A percentile compares a stretch with the other conserved stretches of the same genome.
These are phyloP conservation scores for Kwoniella bestiolae DNA, from an alignment of 768 basidiomycete species.

Conservation along the genomic window DNA sequence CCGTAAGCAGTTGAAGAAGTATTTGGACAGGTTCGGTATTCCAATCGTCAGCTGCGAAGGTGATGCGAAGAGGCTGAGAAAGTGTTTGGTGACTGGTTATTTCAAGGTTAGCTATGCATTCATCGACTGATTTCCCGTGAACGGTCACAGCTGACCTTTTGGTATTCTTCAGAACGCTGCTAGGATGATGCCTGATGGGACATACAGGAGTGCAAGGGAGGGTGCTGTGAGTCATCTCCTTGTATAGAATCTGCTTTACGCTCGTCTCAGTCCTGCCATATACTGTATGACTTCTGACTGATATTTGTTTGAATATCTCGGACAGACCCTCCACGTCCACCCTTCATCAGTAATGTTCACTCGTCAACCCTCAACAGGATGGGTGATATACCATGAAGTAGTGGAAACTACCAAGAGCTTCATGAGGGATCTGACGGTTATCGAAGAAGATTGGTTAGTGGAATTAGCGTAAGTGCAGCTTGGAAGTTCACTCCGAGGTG, in stretches of 20 bases:
- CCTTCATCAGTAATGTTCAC: slow-evolving; percentile 94
- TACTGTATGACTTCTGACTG: too few species aligned
- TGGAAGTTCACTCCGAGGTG: too few species aligned
- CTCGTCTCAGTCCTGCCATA: background rate
- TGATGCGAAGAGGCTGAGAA: slow-evolving; percentile 78
- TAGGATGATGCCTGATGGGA: slow-evolving; percentile 87
- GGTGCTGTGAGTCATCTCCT: slow-evolving; percentile 66
- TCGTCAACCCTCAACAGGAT: slow-evolving; percentile 83
- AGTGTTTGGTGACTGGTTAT: slow-evolving; percentile 88
- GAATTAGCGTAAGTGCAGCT: slow-evolving; percentile 56
- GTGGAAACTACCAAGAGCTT: slow-evolving; percentile 96
- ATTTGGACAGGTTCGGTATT: slow-evolving; percentile 85
- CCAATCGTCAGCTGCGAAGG: slow-evolving; percentile 86
- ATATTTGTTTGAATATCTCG: background rate
- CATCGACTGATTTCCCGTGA: background rate
- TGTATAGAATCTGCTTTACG: background rate
- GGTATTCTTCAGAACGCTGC: slow-evolving; percentile 77
- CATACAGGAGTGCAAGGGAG: slow-evolving; percentile 85
- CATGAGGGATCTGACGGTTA: slow-evolving; percentile 89
- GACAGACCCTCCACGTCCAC: slow-evolving; percentile 81
- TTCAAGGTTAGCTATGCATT: slow-evolving; percentile 64
- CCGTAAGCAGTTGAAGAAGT: slow-evolving; percentile 90
- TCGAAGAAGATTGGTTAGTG: slow-evolving; percentile 88
- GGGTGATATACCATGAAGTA: slow-evolving; percentile 94
- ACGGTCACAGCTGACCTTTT: background rate